Conservation (phyloP, 768 basidiomycete genomes). For the Agrocybe pediades region DNA sequence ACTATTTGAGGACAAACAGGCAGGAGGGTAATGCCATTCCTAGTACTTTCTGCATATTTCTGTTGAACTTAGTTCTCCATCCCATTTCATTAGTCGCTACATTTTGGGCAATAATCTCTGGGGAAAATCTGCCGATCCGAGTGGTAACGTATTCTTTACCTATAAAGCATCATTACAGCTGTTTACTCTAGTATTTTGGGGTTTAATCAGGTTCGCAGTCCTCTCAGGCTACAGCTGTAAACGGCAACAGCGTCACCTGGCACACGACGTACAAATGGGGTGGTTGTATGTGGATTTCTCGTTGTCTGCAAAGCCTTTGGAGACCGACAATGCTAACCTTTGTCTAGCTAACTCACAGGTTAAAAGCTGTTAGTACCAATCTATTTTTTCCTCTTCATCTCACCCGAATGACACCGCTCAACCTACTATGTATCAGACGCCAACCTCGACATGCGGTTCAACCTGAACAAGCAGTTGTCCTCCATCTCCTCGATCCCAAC, state of each 20-base stretch:
- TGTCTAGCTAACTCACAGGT: constrained; percentile 19
- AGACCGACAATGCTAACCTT: neutral
- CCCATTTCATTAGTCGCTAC: constrained; percentile 22
- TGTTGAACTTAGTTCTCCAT: neutral
- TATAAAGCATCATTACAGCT: neutral
- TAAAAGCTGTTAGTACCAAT: constrained; percentile 33
- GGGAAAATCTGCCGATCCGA: constrained; percentile 27
- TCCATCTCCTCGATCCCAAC: constrained; percentile 33
- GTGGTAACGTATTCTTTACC: constrained; percentile 18
- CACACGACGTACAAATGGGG: constrained; percentile 34
- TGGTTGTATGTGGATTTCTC: constrained; percentile 20
- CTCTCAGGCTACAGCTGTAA: constrained; percentile 28
- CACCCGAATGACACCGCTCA: neutral
- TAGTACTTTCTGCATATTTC: neutral
- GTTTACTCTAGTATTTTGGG: neutral
- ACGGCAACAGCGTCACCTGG: constrained; percentile 30
- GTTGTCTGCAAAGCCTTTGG: neutral
- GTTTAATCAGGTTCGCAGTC: constrained; percentile 29
- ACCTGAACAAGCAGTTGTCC: constrained; percentile 26
- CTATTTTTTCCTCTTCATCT: neutral
- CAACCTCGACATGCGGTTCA: constrained; percentile 32
- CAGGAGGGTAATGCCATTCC: constrained; percentile 19
- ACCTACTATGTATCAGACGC: constrained; percentile 21
- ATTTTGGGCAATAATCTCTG: constrained; percentile 33
- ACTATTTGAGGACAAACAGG: constrained; percentile 3